Evolutionary conservation across 352 stramenopile species (phyloP).

Genomic region (Phytophthora tentaculata): DNA sequence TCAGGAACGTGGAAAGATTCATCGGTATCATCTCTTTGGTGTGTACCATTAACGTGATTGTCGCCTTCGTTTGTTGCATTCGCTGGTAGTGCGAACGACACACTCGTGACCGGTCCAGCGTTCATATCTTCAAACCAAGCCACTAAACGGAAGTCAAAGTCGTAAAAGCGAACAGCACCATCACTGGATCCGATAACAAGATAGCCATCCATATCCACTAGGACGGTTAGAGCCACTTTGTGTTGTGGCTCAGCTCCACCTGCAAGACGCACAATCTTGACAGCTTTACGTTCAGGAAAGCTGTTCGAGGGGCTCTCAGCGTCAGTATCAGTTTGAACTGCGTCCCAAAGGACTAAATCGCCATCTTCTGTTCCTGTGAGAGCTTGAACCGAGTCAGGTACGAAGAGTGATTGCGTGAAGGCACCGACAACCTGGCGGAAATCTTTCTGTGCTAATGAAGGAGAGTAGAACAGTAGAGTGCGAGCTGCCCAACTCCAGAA

Average conservation of each 20-base stretch:
- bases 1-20: conserved; percentile 84
- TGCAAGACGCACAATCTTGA: conserved; percentile 85
- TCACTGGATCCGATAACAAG: conserved; percentile 91
- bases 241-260: conserved; percentile 55
- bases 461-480: conserved; percentile 84
- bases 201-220: conserved; percentile 89
- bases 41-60: conserved; percentile 9
- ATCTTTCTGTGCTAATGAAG: conserved; percentile 82
- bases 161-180: conserved; percentile 92
- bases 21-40: conserved; percentile 28
- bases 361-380: conserved; percentile 89
- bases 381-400: conserved; percentile 84
- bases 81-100: conserved; percentile 78
- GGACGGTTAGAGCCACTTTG: conserved; percentile 58
- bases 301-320: conserved; percentile 31
- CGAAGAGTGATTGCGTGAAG: conserved; percentile 90
- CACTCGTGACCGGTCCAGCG: conserved; percentile 84
- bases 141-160: conserved; percentile 93
- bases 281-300: conserved; percentile 73
- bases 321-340: conserved; percentile 37
- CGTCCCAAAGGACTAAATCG: conserved; percentile 90
- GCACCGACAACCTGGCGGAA: conserved; percentile 82
- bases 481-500: conserved; percentile 92
- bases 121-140: conserved; percentile 95
- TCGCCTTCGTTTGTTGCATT: conserved; percentile 30